phyloP scores from a whole-genome alignment of 257 asterid genomes.

The Echites panduratus region DNA sequence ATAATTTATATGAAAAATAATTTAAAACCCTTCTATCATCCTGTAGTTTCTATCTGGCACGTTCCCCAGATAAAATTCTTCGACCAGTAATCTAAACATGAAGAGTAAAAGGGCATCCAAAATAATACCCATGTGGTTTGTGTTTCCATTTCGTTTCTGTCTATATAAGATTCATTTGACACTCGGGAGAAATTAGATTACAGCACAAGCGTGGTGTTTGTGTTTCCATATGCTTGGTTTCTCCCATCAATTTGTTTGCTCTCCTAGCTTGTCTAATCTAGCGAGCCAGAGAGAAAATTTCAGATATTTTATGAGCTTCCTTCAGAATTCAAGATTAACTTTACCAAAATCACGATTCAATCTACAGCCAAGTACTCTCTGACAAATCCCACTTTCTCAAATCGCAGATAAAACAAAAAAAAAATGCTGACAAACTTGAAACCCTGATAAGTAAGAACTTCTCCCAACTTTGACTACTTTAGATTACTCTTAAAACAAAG shows the following conservation, averaged over 20 bases:
- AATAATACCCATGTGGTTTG: neutral
- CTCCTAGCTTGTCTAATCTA: too few species aligned
- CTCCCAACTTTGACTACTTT: neutral
- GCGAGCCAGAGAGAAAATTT: too few species aligned
- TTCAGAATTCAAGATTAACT: neutral
- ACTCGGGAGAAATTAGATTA: neutral
- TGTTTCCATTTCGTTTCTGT: neutral
- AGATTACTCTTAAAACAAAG: neutral
- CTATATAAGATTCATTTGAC: neutral
- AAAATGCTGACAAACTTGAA: neutral
- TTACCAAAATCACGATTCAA: neutral
- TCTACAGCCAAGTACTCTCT: neutral
- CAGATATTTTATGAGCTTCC: neutral
- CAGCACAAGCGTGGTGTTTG: too few species aligned
- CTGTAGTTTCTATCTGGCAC: neutral
- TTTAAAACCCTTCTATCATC: neutral
- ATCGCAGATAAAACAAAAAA: neutral
- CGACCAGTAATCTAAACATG: neutral
- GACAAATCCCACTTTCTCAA: neutral
- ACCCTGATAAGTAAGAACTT: neutral
- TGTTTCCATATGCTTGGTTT: too few species aligned
- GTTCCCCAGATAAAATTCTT: neutral
- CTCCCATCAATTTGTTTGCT: too few species aligned
- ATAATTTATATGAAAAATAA: neutral
- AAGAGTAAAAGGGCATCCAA: neutral